These are phyloP conservation scores for Tubosaeta brunneosetosa DNA, from an alignment of 768 basidiomycete species.

Conservation along the genomic window DNA sequence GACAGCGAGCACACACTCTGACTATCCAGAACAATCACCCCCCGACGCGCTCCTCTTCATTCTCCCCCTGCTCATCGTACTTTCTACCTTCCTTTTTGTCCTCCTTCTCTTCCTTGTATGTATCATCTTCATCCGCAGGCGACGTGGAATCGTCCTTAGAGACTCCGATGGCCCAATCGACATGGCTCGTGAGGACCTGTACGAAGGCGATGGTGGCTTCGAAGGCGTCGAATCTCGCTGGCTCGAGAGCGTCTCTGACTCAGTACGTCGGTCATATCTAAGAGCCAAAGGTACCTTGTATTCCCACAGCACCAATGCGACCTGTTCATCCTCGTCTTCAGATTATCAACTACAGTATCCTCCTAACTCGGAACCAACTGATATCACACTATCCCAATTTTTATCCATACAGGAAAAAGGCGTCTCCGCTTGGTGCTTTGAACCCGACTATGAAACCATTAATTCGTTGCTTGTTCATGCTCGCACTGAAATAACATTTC, in stretches of 20 bases:
- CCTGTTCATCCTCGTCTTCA: conserved; percentile 27
- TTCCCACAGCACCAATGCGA: conserved; percentile 5
- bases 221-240: conserved; percentile 90
- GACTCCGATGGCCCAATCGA: conserved; percentile 93
- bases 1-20: conserved; percentile 4
- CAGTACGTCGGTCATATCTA: conserved; percentile 62
- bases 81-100: conserved; percentile 89
- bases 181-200: conserved; percentile 85
- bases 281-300: conserved; percentile 75
- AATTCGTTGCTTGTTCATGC: conserved; percentile 90
- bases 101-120: conserved; percentile 89
- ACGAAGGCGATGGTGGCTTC: conserved; percentile 90
- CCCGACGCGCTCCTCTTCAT: conserved; percentile 79
- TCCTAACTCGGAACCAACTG: conserved; percentile 94
- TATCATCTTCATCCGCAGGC: conserved; percentile 74
- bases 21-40: conserved; percentile 21
- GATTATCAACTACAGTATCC: conserved; percentile 85
- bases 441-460: conserved; percentile 95
- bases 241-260: conserved; percentile 79
- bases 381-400: conserved; percentile 98
- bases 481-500: conserved; percentile 96
- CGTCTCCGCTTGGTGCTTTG: conserved; percentile 98
- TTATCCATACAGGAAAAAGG: conserved; percentile 99
- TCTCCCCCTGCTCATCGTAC: conserved; percentile 89
- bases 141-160: conserved; percentile 71